These are phyloP conservation scores for Theobroma cacao DNA, from an alignment of 345 rosid genomes.

Conservation along the genomic window DNA sequence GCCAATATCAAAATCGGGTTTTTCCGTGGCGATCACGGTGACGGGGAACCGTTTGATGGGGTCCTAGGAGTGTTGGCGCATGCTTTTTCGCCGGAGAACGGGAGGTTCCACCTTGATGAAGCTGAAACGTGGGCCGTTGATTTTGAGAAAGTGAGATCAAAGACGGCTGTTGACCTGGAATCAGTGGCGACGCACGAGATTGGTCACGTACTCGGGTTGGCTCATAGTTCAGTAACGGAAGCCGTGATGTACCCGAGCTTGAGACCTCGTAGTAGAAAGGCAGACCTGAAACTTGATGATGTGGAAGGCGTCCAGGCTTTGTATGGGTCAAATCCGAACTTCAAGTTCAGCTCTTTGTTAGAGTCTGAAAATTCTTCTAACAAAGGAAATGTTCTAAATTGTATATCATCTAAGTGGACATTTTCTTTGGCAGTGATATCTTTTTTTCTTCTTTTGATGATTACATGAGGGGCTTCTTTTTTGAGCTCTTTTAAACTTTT, in stretches of 20 bases:
- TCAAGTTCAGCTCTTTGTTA: constrained; percentile 55
- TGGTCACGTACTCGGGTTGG: constrained; percentile 84
- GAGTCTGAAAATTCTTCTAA: constrained; percentile 53
- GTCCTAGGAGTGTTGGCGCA: constrained; percentile 81
- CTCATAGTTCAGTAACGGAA: constrained; percentile 66
- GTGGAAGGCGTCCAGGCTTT: constrained; percentile 76
- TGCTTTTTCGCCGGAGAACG: constrained; percentile 86
- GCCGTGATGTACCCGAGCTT: constrained; percentile 96
- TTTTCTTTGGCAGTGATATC: constrained; percentile 29
- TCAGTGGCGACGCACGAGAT: constrained; percentile 97
- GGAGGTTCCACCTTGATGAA: constrained; percentile 76
- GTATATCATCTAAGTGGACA: constrained; percentile 27
- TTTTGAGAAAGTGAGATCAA: constrained; percentile 44
- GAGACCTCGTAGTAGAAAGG: constrained; percentile 57
- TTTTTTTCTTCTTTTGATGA: constrained; percentile 26
- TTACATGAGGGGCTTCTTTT: background rate
- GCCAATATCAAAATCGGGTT: constrained; percentile 79
- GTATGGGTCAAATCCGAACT: constrained; percentile 76
- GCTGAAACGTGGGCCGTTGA: constrained; percentile 79
- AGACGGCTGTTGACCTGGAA: constrained; percentile 75
- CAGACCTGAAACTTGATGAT: constrained; percentile 72
- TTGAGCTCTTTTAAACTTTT: background rate
- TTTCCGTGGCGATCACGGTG: constrained; percentile 67
- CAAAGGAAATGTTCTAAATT: constrained; percentile 18
- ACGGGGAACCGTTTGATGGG: constrained; percentile 87